These are phyloP conservation scores for Adiantum capillusveneris DNA, from an alignment of 75 land plant species.

Conservation along the genomic window DNA sequence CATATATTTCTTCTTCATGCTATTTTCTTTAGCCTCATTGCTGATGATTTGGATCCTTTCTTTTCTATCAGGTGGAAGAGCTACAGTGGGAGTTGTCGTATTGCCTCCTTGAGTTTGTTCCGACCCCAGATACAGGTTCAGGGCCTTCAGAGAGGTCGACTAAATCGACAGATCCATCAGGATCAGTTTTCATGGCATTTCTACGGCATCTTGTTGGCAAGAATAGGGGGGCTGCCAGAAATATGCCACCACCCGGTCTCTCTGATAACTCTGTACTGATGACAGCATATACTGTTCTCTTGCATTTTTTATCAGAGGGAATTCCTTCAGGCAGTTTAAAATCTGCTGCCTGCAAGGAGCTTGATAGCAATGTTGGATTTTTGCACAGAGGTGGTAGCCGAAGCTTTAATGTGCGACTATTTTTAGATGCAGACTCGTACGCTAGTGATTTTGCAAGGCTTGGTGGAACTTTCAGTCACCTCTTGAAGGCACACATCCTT, in stretches of 20 bases:
- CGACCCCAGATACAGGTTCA: constrained; percentile 14
- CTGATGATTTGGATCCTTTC: neutral
- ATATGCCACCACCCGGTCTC: constrained; percentile 55
- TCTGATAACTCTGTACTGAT: constrained; percentile 77
- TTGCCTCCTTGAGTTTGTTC: constrained; percentile 58
- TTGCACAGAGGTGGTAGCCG: constrained; percentile 66
- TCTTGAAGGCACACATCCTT: constrained; percentile 47
- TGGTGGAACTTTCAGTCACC: constrained; percentile 78
- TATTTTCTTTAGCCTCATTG: neutral
- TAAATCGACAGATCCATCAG: constrained; percentile 36
- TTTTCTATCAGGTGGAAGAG: constrained; percentile 72
- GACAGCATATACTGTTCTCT: constrained; percentile 79
- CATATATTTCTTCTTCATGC: no score
- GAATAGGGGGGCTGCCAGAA: constrained; percentile 69
- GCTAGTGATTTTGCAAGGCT: constrained; percentile 63
- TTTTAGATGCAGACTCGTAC: constrained; percentile 49
- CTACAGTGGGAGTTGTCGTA: constrained; percentile 80
- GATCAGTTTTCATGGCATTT: constrained; percentile 71
- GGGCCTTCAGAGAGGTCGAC: neutral
- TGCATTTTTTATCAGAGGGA: constrained; percentile 89
- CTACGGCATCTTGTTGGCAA: constrained; percentile 64
- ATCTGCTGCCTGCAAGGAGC: constrained; percentile 12
- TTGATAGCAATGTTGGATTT: constrained; percentile 37
- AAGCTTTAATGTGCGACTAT: constrained; percentile 46
- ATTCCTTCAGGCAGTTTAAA: constrained; percentile 33